These are phyloP conservation scores for Elongisporangium anandrum DNA, from an alignment of 352 stramenopile species.

Conservation along the genomic window DNA sequence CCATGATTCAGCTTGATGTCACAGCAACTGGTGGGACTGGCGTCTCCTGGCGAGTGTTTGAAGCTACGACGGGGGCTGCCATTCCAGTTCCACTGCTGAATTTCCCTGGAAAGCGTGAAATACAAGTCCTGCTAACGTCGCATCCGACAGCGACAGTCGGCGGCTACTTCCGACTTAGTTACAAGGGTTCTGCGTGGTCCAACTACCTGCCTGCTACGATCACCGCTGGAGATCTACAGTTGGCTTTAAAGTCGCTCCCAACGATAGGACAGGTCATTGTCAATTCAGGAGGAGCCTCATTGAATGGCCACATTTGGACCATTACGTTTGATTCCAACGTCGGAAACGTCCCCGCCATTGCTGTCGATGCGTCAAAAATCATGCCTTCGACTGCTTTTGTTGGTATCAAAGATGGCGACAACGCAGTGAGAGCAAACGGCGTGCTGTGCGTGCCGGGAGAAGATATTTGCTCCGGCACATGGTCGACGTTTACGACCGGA, in stretches of 20 bases:
- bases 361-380: conserved; percentile 59
- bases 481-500: conserved; percentile 23
- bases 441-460: conserved; percentile 40
- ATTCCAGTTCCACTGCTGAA: conserved; percentile 28
- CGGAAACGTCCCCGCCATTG: conserved; percentile 43
- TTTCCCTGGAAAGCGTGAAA: conserved; percentile 63
- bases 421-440: conserved; percentile 49
- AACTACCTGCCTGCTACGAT: conserved; percentile 52
- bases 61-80: conserved; percentile 39
- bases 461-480: conserved; percentile 43
- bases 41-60: conserved; percentile 40
- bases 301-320: conserved; percentile 53
- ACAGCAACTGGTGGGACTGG: conserved; percentile 14
- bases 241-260: conserved; percentile 56
- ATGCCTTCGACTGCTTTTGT: conserved; percentile 37
- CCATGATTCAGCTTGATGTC: conserved; percentile 50
- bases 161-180: conserved; percentile 73
- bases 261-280: conserved; percentile 61
- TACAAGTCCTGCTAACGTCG: conserved; percentile 71
- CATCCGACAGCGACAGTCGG: conserved; percentile 25
- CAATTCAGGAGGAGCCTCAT: conserved; percentile 17
- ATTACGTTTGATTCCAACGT: conserved; percentile 80
- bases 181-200: conserved; percentile 66
- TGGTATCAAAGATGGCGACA: conserved; percentile 70
- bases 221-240: conserved; percentile 30